Evolutionary conservation across 2,329 filamentous ascomycete genomes (phyloP).

Genomic region (Byssothecium circinans): DNA sequence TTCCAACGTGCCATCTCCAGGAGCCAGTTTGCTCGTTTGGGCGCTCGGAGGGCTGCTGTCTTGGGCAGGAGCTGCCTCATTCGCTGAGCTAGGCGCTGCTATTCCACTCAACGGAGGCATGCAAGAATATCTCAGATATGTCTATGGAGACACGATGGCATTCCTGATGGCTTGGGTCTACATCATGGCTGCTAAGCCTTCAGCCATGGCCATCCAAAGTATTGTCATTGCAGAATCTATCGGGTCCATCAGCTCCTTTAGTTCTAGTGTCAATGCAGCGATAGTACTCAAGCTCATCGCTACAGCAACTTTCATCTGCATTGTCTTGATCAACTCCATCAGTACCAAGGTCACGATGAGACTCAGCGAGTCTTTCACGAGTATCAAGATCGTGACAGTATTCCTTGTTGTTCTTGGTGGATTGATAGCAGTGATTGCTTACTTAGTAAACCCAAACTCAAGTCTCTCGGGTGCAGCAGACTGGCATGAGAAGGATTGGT

Average conservation of each 20-base stretch:
- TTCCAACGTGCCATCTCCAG: constrained; percentile 64
- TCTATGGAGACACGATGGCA: constrained; percentile 63
- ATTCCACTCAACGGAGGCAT: constrained; percentile 66
- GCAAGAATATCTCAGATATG: constrained; percentile 63
- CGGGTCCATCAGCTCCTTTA: constrained; percentile 52
- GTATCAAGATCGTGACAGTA: constrained; percentile 43
- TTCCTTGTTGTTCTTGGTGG: constrained; percentile 36
- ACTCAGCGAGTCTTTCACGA: constrained; percentile 47
- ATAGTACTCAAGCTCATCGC: constrained; percentile 43
- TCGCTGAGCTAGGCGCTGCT: constrained; percentile 65
- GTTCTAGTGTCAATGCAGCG: constrained; percentile 3
- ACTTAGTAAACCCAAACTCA: constrained; percentile 30
- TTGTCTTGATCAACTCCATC: constrained; percentile 50
- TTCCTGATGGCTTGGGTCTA: constrained; percentile 68
- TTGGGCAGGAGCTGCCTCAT: constrained; percentile 65
- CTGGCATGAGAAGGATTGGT: constrained; percentile 56
- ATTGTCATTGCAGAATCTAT: constrained; percentile 60
- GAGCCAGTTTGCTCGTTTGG: constrained; percentile 61
- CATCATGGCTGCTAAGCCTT: constrained; percentile 66
- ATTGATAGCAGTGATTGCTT: constrained; percentile 32
- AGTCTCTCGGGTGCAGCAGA: constrained; percentile 35
- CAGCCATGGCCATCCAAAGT: constrained; percentile 64
- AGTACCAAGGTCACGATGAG: constrained; percentile 46
- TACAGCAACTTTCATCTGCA: constrained; percentile 40
- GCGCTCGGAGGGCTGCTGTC: constrained; percentile 63